Conservation (phyloP, 345 rosid genomes). For the Schrenkiella parvula region DNA sequence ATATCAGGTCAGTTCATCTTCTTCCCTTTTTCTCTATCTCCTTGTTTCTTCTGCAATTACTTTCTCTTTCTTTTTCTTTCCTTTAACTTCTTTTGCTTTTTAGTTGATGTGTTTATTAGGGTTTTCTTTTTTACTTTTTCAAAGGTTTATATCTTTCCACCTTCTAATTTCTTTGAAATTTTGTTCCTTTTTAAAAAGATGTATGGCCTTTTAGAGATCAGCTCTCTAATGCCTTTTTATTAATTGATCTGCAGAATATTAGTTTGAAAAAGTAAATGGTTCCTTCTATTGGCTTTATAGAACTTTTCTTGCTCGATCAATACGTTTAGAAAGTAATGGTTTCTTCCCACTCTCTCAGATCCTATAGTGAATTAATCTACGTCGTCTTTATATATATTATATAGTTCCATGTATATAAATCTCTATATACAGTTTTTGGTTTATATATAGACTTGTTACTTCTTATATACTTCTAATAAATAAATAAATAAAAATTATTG, state of each 20-base stretch:
- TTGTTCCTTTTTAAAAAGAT: slow-evolving; percentile 9
- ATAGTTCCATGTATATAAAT: slow-evolving; percentile 11
- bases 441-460: slow-evolving; percentile 11
- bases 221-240: slow-evolving; percentile 11
- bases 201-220: slow-evolving; percentile 26
- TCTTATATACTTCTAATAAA: neutral
- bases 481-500: neutral
- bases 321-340: slow-evolving; percentile 26
- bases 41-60: slow-evolving; percentile 37
- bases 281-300: neutral
- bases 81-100: slow-evolving; percentile 15
- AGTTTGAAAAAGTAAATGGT: neutral
- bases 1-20: slow-evolving; percentile 36
- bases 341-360: slow-evolving; percentile 27
- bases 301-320: slow-evolving; percentile 5
- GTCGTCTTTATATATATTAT: neutral
- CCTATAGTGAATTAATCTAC: neutral
- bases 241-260: slow-evolving; percentile 6
- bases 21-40: slow-evolving; percentile 31
- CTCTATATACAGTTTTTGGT: slow-evolving; percentile 11
- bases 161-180: slow-evolving; percentile 27
- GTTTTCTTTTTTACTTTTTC: slow-evolving; percentile 13
- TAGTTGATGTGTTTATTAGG: slow-evolving; percentile 25
- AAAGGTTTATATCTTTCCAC: slow-evolving; percentile 24
- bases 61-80: slow-evolving; percentile 1